phyloP scores from a whole-genome alignment of 2,329 filamentous ascomycete genomes.

The Cladosporium sp. region DNA sequence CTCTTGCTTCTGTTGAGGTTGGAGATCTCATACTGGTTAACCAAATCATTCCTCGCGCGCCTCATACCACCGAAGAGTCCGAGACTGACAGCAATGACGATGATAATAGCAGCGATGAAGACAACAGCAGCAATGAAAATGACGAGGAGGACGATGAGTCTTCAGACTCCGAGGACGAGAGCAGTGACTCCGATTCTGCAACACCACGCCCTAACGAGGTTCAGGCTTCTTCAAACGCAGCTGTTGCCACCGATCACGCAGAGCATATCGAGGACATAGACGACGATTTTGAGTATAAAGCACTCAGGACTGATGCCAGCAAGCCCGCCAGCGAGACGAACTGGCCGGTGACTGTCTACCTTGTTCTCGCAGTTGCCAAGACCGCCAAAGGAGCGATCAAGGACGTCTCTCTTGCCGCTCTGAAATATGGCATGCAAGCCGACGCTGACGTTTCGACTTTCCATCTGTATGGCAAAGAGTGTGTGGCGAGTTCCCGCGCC shows the following conservation, averaged over 20 bases:
- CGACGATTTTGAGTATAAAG: not conserved
- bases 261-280: conserved; percentile 10
- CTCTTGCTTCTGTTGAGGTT: conserved; percentile 15
- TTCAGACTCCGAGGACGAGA: not conserved
- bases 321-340: not conserved
- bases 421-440: not conserved
- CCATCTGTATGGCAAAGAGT: conserved; percentile 21
- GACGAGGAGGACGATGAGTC: conserved; percentile 11
- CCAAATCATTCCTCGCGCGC: not conserved
- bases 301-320: not conserved
- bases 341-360: not conserved
- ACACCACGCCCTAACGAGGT: not conserved
- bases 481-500: conserved; percentile 10
- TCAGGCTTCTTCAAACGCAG: not conserved
- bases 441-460: conserved; percentile 11
- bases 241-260: conserved; percentile 1
- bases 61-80: not conserved
- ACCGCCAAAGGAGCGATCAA: conserved; percentile 14
- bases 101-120: conserved; percentile 9
- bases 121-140: not conserved
- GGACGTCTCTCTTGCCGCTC: conserved; percentile 3
- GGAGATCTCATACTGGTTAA: conserved; percentile 20
- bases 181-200: not conserved
- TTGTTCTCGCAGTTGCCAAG: conserved; percentile 15
- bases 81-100: conserved; percentile 5